Conservation (phyloP, 108 stramenopile species). For the Skeletonema costatum region DNA sequence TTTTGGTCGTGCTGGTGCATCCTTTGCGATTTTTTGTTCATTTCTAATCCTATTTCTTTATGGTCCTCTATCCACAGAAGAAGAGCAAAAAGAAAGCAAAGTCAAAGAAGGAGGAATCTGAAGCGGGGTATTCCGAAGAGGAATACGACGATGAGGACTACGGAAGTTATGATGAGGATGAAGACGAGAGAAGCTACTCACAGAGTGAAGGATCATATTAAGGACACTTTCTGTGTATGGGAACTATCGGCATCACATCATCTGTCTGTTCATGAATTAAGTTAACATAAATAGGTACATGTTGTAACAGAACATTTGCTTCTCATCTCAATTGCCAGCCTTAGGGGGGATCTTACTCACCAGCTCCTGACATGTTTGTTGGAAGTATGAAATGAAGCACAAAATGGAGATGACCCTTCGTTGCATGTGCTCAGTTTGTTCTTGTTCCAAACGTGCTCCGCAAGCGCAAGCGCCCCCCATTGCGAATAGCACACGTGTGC, state of each 20-base stretch:
- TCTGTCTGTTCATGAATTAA: not conserved
- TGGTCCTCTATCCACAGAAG: not conserved
- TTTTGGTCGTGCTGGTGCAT: not conserved
- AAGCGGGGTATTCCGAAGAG: not conserved
- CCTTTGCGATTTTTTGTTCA: not conserved
- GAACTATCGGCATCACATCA: not conserved
- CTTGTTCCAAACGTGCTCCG: not conserved
- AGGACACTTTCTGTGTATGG: not conserved
- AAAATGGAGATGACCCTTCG: not conserved
- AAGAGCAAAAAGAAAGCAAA: slow-evolving; percentile 8
- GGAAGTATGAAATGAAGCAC: not conserved
- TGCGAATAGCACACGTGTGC: not conserved
- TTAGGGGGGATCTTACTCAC: not conserved
- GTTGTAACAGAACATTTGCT: not conserved
- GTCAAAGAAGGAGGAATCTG: not conserved
- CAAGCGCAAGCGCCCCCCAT: not conserved
- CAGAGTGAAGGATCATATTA: not conserved
- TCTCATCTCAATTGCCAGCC: not conserved
- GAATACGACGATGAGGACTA: slow-evolving; percentile 1
- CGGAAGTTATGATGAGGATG: not conserved
- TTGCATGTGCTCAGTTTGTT: not conserved
- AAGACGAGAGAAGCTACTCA: not conserved
- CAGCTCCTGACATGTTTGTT: not conserved
- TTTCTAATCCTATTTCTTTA: not conserved
- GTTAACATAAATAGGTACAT: not conserved